Conservation (phyloP, 805 yeast genomes). For the Wickerhamiella slavikovae region DNA sequence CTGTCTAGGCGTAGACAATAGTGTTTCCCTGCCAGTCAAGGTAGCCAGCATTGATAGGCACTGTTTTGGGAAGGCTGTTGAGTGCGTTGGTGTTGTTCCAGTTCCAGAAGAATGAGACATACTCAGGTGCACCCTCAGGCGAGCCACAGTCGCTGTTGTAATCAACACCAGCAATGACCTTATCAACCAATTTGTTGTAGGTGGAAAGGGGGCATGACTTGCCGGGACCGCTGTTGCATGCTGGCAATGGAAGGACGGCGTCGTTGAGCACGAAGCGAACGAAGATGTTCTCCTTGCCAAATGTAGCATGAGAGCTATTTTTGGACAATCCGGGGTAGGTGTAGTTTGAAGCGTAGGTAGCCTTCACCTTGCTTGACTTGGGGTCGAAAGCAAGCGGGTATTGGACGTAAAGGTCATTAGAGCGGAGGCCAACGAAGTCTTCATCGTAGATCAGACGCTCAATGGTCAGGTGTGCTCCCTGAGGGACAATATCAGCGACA, state of each 20-base stretch:
- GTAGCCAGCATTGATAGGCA: slow-evolving; percentile 7
- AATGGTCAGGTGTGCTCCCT: slow-evolving; percentile 15
- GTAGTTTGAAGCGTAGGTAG: slow-evolving; percentile 5
- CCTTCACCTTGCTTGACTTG: slow-evolving; percentile 3
- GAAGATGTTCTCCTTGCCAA: slow-evolving; percentile 14
- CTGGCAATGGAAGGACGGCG: slow-evolving; percentile 30
- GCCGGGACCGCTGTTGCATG: slow-evolving; percentile 31
- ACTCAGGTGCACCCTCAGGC: slow-evolving; percentile 7
- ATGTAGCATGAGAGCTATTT: slow-evolving; percentile 4
- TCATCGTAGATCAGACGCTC: slow-evolving; percentile 17
- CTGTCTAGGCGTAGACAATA: no score
- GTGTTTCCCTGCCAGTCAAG: slow-evolving; percentile 5
- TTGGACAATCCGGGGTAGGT: slow-evolving; percentile 3
- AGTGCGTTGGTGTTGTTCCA: slow-evolving; percentile 10
- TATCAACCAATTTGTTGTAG: slow-evolving; percentile 8
- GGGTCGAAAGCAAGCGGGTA: slow-evolving; percentile 11
- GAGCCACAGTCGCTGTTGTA: slow-evolving; percentile 6
- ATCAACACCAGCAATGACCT: slow-evolving; percentile 3
- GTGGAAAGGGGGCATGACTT: slow-evolving; percentile 23
- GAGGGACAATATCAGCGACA: slow-evolving; percentile 21
- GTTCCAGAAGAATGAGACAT: slow-evolving; percentile 13
- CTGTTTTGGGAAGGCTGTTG: slow-evolving; percentile 4
- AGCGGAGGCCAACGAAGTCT: background rate
- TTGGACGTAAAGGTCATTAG: background rate
- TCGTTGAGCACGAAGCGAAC: slow-evolving; percentile 33